These are phyloP conservation scores for Syzygium jambos DNA, from an alignment of 345 rosid species.

Conservation along the genomic window DNA sequence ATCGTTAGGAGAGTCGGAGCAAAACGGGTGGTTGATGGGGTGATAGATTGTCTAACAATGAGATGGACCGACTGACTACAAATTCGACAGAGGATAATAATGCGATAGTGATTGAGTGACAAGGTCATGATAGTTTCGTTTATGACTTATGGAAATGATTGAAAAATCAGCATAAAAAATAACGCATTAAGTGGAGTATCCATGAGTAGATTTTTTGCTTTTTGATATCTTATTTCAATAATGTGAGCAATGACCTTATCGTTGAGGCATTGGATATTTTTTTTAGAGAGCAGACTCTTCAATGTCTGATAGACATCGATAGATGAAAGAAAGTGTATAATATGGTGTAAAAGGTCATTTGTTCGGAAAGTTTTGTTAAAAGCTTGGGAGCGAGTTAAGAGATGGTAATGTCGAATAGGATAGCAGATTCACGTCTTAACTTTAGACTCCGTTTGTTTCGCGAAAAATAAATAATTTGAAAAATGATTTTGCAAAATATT, in stretches of 20 bases:
- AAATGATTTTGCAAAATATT: no score
- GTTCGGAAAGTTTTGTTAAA: no score
- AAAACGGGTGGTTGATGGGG: background rate
- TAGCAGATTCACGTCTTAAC: no score
- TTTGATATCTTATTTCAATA: background rate
- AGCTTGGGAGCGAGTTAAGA: no score
- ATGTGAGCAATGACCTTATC: background rate
- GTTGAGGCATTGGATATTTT: no score
- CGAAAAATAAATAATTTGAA: no score
- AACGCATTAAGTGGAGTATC: no score
- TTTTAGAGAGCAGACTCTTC: background rate
- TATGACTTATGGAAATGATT: background rate
- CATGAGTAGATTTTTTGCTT: no score
- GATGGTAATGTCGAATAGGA: no score
- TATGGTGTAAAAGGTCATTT: no score
- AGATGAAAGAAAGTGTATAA: background rate
- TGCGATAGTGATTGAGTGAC: background rate
- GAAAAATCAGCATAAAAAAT: background rate
- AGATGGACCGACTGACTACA: background rate
- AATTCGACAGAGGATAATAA: background rate
- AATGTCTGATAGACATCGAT: no score
- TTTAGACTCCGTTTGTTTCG: no score
- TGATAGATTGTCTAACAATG: background rate
- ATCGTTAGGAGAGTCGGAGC: background rate
- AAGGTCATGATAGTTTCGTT: background rate